Percentiles rank a stretch among this genome's conserved stretches.
These are phyloP conservation scores for Cyclospora cayetanensis DNA, from an alignment of 169 alveolate species.

Conservation along the genomic window DNA sequence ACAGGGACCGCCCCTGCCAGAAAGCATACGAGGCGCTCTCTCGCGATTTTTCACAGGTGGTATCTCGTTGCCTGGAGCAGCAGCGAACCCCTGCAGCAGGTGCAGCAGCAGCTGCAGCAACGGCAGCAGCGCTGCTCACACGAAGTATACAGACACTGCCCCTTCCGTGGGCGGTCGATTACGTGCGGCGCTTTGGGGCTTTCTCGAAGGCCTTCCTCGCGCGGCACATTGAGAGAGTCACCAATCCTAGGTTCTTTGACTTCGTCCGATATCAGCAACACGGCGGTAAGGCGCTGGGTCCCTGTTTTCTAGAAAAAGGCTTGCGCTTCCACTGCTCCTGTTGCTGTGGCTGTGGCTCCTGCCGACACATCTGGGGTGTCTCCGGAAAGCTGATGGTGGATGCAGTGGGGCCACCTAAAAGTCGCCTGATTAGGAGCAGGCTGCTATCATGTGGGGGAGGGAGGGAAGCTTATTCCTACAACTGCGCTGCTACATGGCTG, in stretches of 20 bases:
- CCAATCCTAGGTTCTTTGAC: constrained; percentile 71
- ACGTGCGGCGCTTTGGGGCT: constrained; percentile 64
- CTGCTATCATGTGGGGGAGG: too few species aligned
- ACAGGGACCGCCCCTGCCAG: constrained; percentile 64
- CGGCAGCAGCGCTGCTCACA: neutral
- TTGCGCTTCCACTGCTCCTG: neutral
- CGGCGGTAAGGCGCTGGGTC: constrained; percentile 52
- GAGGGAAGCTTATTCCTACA: too few species aligned
- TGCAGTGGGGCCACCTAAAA: too few species aligned
- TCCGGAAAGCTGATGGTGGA: too few species aligned
- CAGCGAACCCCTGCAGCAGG: neutral
- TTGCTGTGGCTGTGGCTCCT: neutral
- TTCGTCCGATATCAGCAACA: constrained; percentile 62
- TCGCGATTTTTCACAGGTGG: neutral
- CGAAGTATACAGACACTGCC: constrained; percentile 66
- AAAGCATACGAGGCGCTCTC: constrained; percentile 13
- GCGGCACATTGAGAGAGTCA: constrained; percentile 36
- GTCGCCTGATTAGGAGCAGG: too few species aligned
- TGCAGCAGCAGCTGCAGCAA: constrained; percentile 31
- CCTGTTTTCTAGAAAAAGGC: neutral
- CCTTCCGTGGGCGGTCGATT: constrained; percentile 69
- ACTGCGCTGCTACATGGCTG: too few species aligned
- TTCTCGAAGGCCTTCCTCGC: constrained; percentile 71
- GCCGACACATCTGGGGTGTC: too few species aligned
- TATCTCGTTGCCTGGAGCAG: constrained; percentile 41